These are phyloP conservation scores for Setomelanomma holmii DNA, from an alignment of 2,329 filamentous ascomycete genomes.

Conservation along the genomic window DNA sequence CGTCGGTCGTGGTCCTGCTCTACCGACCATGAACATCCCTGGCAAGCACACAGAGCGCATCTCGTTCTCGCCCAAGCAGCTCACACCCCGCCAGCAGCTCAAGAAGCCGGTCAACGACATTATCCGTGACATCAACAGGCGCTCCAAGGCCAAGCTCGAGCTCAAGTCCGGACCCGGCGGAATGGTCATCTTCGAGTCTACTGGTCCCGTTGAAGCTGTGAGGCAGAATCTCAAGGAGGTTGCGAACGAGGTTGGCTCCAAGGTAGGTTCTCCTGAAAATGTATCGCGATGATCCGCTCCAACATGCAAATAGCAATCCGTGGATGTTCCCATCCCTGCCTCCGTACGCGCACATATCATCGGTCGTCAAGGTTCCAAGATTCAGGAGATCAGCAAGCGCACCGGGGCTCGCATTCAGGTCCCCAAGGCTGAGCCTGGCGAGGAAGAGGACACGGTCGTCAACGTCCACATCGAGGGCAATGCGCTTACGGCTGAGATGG, in stretches of 20 bases:
- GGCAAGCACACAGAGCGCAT: slow-evolving; percentile 83
- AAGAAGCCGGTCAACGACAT: slow-evolving; percentile 87
- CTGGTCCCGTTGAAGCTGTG: slow-evolving; percentile 82
- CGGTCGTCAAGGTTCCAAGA: slow-evolving; percentile 86
- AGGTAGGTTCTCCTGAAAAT: slow-evolving; percentile 60
- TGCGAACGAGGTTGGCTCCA: slow-evolving; percentile 84
- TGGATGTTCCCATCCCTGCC: slow-evolving; percentile 80
- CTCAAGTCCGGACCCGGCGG: slow-evolving; percentile 77
- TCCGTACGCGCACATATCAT: slow-evolving; percentile 90
- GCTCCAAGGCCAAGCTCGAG: slow-evolving; percentile 84
- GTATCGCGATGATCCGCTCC: slow-evolving; percentile 2
- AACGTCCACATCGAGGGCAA: slow-evolving; percentile 92
- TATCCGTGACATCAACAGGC: slow-evolving; percentile 89
- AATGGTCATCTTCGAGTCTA: slow-evolving; percentile 80
- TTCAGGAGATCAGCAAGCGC: slow-evolving; percentile 87
- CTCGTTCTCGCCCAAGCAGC: slow-evolving; percentile 74
- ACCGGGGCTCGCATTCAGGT: slow-evolving; percentile 91
- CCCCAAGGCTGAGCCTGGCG: slow-evolving; percentile 81
- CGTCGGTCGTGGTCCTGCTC: slow-evolving; percentile 42
- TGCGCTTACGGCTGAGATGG: slow-evolving; percentile 82
- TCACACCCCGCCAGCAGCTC: slow-evolving; percentile 77
- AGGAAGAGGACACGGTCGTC: slow-evolving; percentile 78
- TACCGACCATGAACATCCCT: slow-evolving; percentile 75
- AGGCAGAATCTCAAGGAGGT: slow-evolving; percentile 89
- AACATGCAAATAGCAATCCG: slow-evolving; percentile 61